Evolutionary conservation across 73 alveolate genomes (phyloP).

Genomic region (Paramecium sonneborni): DNA sequence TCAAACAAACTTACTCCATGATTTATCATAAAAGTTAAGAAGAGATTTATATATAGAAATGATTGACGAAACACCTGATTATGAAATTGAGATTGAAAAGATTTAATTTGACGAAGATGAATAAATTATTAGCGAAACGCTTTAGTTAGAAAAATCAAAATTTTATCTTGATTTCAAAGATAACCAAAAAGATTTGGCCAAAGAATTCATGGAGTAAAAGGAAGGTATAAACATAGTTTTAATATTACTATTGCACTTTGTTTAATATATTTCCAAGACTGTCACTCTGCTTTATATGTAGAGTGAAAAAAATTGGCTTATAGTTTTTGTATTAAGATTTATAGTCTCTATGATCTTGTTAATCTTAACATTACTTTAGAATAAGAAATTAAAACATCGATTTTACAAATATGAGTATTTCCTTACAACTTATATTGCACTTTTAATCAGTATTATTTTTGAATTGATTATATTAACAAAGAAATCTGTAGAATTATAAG

Average conservation of each 20-base stretch:
- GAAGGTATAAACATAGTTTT: slow-evolving; percentile 22
- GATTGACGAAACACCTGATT: slow-evolving; percentile 43
- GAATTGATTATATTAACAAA: not conserved
- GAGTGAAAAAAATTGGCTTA: not conserved
- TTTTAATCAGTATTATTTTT: not conserved
- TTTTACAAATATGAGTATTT: not conserved
- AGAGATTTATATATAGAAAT: slow-evolving; percentile 10
- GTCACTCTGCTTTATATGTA: not conserved
- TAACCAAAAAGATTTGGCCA: not conserved
- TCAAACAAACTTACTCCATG: not conserved
- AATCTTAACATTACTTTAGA: not conserved
- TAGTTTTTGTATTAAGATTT: not conserved
- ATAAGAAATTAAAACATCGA: not conserved
- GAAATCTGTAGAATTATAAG: not conserved
- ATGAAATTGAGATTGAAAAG: slow-evolving; percentile 33
- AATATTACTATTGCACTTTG: not conserved
- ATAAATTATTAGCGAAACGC: not conserved
- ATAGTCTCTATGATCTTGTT: not conserved
- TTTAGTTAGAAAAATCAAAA: not conserved
- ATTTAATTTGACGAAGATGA: slow-evolving; percentile 34
- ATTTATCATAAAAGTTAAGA: not conserved
- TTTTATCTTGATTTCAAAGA: slow-evolving; percentile 37
- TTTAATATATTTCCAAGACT: not conserved
- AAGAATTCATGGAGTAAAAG: slow-evolving; percentile 45
- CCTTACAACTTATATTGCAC: not conserved